Base-by-base conservation (phyloP, 805 yeast genomes). In the Wickerhamiella hasegawae region DNA sequence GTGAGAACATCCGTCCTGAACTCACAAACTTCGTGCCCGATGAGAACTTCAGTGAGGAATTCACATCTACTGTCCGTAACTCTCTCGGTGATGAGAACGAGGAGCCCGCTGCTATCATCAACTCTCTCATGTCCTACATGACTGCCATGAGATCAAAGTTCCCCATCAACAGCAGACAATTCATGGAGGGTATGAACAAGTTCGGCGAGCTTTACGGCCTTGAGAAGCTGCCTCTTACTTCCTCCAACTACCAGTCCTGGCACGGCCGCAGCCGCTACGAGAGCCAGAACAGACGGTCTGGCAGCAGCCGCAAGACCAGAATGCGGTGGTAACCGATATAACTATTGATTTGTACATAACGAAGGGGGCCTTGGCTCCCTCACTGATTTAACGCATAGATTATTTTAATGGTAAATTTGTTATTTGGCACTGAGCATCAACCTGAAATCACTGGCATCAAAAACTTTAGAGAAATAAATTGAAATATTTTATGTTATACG, bases 1-100 rank as follows among this genome's bases (percentile, higher is more conserved):
- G 48, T 28, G 70, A 68, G 49, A 73, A 72, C 31, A 70, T 82
- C 47, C 55, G 51, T 21, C 74, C 81, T 40, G 48, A 25, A 22
- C 15, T 29, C 31, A 17, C 33, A 11, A 31, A 30, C 6, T 46
- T 35, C 34, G 33, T 32, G 33, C 27, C 41, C 9, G 41, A 46
- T 33, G 37, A 29, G 15, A 49, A 45, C 19, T 42, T 45, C 34
- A 39, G 32, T 24, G 37, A 31, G 24, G 27, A 32, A 30, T 34
- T 45, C 23, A 25, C 10, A n/a, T 37, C 23, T 11, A 33, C 34
- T 15, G 49, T 41, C 18, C 36, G 40, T 18, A 27, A 26, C 21
- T 28, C 43, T 4, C 40, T 44, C 4, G 35, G 23, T 11, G 42
- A 35, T 24, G 47, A 41, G 9, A n/a, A n/a, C n/a, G 47, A 46